Evolutionary conservation across 768 basidiomycete genomes (phyloP).

Genomic region (Lentinus brumalis): DNA sequence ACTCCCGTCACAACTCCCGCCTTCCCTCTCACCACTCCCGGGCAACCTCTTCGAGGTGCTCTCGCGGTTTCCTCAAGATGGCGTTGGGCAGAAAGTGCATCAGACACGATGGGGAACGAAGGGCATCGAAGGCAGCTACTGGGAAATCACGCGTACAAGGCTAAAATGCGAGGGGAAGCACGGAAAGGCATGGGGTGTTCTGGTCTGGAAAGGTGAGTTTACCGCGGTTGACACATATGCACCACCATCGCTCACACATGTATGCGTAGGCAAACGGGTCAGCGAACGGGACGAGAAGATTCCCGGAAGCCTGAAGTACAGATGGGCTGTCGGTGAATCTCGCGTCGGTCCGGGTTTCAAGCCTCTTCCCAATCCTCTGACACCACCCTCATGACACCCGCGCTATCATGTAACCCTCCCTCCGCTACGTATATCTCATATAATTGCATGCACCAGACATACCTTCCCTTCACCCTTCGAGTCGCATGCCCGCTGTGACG

Average conservation of each 20-base stretch:
- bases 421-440: neutral
- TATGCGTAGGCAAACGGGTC: constrained; percentile 57
- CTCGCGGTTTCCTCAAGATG: constrained; percentile 65
- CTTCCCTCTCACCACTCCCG: constrained; percentile 55
- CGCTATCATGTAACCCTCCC: neutral
- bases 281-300: constrained; percentile 64
- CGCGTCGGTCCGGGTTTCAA: constrained; percentile 15
- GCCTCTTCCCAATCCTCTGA: constrained; percentile 2
- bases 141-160: constrained; percentile 70
- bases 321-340: constrained; percentile 68
- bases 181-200: constrained; percentile 81
- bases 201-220: constrained; percentile 76
- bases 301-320: constrained; percentile 72
- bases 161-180: constrained; percentile 76
- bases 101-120: constrained; percentile 77
- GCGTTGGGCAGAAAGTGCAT: constrained; percentile 66
- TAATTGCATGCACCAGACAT: neutral
- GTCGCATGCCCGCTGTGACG: too few relatives aligned
- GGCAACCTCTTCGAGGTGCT: constrained; percentile 75
- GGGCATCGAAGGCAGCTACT: constrained; percentile 66
- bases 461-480: neutral
- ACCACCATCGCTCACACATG: neutral
- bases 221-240: neutral
- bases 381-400: neutral
- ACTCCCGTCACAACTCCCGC: constrained; percentile 59